These are phyloP conservation scores for Zygoascus bituminiphila DNA, from an alignment of 805 yeast genomes.

Conservation along the genomic window DNA sequence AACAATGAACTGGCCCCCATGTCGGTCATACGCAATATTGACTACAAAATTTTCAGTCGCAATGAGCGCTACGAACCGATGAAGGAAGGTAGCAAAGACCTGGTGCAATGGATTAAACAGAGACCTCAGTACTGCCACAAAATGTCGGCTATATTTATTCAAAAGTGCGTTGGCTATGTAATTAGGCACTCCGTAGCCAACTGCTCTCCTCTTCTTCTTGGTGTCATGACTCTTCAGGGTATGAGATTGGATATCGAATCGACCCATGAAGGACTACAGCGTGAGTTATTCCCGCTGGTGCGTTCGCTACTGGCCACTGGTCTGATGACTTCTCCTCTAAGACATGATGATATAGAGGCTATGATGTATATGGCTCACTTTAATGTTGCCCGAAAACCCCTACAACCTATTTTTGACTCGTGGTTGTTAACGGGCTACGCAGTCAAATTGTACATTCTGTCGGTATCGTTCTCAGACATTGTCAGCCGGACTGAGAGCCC, in stretches of 20 bases:
- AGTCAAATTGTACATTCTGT: constrained; percentile 39
- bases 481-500: constrained; percentile 4
- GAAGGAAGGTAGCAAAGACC: constrained; percentile 34
- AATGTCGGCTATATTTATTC: constrained; percentile 41
- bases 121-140: constrained; percentile 38
- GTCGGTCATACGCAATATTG: constrained; percentile 13
- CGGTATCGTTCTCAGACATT: constrained; percentile 34
- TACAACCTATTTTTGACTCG: constrained; percentile 44
- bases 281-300: constrained; percentile 39
- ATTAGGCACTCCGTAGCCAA: constrained; percentile 45
- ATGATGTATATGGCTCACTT: constrained; percentile 46
- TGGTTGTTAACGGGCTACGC: constrained; percentile 48
- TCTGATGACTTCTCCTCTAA: constrained; percentile 42
- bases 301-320: constrained; percentile 43
- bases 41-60: constrained; percentile 17
- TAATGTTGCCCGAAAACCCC: constrained; percentile 46
- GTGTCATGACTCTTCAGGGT: constrained; percentile 13
- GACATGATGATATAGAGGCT: constrained; percentile 55
- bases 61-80: constrained; percentile 27
- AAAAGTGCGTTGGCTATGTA: constrained; percentile 52
- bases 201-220: constrained; percentile 9
- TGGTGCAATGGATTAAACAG: constrained; percentile 38
- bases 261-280: constrained; percentile 41
- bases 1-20: constrained; percentile 36
- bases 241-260: constrained; percentile 43